Evolutionary conservation across 2,329 filamentous ascomycete genomes (phyloP), one percentile per base, ranked within the genome.

Genomic region (Cladosporium sp.): DNA sequence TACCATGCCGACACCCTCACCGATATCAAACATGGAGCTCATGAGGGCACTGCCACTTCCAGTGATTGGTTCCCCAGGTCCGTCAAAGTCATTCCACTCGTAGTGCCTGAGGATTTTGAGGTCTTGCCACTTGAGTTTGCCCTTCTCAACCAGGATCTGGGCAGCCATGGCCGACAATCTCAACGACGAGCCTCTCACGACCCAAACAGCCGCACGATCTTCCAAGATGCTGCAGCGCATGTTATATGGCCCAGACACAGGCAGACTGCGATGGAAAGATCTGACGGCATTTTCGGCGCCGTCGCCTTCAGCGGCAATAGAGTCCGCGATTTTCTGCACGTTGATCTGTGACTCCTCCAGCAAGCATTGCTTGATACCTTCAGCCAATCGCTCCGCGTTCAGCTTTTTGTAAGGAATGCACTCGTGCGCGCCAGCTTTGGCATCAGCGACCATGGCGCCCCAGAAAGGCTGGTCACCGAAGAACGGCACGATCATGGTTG

Each of bases 391-490:
- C 66, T 92, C 87, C 0, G 82, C 83, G 1, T 82, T 87, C 1
- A 93, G 77, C 11, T 84, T 78, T 77, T 91, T 92, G 78, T 91
- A 90, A 0, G 89, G 89, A 10, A 92, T 83, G 1, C 89, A 85
- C 51, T 85, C 79, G 65, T 80, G 78, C 0, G 90, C 88, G 0
- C 90, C 90, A 0, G 89, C 90, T 30, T 85, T 84, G 1, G 87
- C 83, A 38, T 83, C 85, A 4, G 82, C 83, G 0, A 92, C 83
- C 86, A 91, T 91, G 21, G 83, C 81, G 2, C 90, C 90, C 90
- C 91, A 93, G 74, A 93, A 93, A 59, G 89, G 85, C 75, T 93
- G 90, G 73, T 93, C 90, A 2, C 90, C 90, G 70, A 93, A 93
- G 78, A 93, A 93, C 0, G 90, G 90, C 1, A 93, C 88, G 30